These are phyloP conservation scores for Bruguiera parviflora DNA, from an alignment of 345 rosid genomes.

Conservation along the genomic window DNA sequence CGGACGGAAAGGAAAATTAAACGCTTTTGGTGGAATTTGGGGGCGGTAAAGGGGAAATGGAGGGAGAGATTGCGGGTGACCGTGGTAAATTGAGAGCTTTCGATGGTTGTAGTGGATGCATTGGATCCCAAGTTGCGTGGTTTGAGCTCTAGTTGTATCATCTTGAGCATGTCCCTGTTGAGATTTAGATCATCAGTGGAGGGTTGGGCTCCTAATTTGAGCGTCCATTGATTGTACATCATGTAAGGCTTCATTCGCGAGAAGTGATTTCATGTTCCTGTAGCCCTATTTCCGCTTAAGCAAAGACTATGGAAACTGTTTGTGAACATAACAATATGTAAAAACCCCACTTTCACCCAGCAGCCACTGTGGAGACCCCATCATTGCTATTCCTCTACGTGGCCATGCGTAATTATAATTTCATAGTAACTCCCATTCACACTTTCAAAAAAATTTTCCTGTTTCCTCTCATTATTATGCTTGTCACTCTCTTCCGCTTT, in stretches of 20 bases:
- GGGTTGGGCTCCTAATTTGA: not conserved
- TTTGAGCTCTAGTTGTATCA: conserved; percentile 5
- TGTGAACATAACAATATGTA: conserved; percentile 1
- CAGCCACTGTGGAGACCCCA: too few relatives aligned
- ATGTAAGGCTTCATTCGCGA: not conserved
- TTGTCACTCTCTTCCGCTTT: too few relatives aligned
- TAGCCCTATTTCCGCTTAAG: too few relatives aligned
- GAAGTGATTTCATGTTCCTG: not conserved
- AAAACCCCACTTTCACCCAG: not conserved
- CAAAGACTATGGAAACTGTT: not conserved
- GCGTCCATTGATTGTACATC: too few relatives aligned
- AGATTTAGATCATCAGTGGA: not conserved
- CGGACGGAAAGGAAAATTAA: too few relatives aligned
- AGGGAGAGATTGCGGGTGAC: conserved; percentile 44
- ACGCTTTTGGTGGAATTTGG: conserved; percentile 43
- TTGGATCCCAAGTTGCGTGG: conserved; percentile 26
- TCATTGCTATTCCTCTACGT: not conserved
- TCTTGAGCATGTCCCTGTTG: not conserved
- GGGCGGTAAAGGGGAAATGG: conserved; percentile 38
- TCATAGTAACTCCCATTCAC: too few relatives aligned
- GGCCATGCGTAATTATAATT: not conserved
- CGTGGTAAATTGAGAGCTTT: conserved; percentile 40
- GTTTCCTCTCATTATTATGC: too few relatives aligned
- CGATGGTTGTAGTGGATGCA: conserved; percentile 40
- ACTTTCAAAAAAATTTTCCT: not conserved